Base-by-base conservation (phyloP, 2,329 filamentous ascomycete genomes). In the Huntiella bhutanensis region DNA sequence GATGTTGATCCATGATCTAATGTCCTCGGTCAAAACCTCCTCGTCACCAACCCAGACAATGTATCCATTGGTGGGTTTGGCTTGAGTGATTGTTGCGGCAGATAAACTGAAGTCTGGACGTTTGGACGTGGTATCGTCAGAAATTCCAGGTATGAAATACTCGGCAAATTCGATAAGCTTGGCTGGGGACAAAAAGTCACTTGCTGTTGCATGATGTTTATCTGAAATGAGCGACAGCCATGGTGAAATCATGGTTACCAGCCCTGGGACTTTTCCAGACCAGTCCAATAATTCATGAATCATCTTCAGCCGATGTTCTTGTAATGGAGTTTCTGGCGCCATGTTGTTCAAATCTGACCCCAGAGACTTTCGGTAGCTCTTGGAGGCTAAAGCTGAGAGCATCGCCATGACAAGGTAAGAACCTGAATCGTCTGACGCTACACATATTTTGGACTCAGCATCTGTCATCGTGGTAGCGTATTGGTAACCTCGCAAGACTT, bases 341-440 rank as follows among this genome's bases (percentile, higher is more conserved):
- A 43, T 19, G 16, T 41, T 33, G 4, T 19, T 10, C n/a, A 46
- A 40, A 16, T 49, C 44, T 5, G 16, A 32, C 11, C 40, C 15
- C 8, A 49, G 36, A 6, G 46, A 40, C 8, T 43, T 43, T 34
- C 48, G 40, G 19, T 43, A 49, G 8, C 33, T 34, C 10, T 17
- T 22, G 10, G 43, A 46, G 5, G 40, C 43, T n/a, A 52, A 38
- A 28, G 50, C 44, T 10, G 45, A 46, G 44, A 92, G 63, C 43
- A 91, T 66, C 56, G 77, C 82, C 19, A 92, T 67, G 7, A 81
- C 71, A 38, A 92, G 62, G 1, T 80, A 80, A 12, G 72, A 84
- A 4, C 84, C 84, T 1, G 84, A 84, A 1, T 82, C 88, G 59
- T 92, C 84, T 4, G 84, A 84, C 41, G 73, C 74, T 3, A 92